These are phyloP conservation scores for Ophiostoma pallidulum DNA, from an alignment of 2,329 filamentous ascomycete species.

Conservation along the genomic window DNA sequence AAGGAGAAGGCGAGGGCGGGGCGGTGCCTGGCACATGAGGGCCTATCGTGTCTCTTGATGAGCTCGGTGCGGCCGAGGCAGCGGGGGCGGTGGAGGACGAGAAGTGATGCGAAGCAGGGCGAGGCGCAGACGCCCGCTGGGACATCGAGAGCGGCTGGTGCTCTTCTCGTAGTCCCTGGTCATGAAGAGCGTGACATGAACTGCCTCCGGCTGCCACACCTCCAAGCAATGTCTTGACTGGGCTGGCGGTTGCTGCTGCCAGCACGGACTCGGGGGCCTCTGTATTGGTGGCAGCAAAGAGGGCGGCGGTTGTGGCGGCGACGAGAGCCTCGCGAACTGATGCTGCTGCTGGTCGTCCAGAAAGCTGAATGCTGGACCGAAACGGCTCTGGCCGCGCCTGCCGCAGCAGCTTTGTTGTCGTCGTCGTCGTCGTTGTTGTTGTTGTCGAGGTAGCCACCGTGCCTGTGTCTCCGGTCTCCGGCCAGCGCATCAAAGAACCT, in stretches of 20 bases:
- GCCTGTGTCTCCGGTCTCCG: not conserved
- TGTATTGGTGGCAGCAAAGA: conserved; percentile 2
- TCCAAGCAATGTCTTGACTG: not conserved
- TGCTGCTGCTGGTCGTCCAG: not conserved
- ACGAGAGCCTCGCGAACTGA: not conserved
- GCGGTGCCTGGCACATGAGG: conserved; percentile 6
- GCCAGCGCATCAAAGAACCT: not conserved
- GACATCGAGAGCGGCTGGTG: conserved; percentile 54
- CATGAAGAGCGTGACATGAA: conserved; percentile 50
- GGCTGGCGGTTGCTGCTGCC: conserved; percentile 14
- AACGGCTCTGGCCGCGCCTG: not conserved
- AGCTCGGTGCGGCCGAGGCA: conserved; percentile 16
- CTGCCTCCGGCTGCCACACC: conserved; percentile 18
- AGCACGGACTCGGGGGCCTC: conserved; percentile 11
- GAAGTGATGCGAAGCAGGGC: conserved; percentile 41
- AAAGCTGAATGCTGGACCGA: not conserved
- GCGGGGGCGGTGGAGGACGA: conserved; percentile 6
- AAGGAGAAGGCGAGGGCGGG: conserved; percentile 20
- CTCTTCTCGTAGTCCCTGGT: conserved; percentile 42
- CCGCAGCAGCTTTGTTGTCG: not conserved
- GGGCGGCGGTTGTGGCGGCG: not conserved
- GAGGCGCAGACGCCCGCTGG: conserved; percentile 49
- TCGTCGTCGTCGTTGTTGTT: not conserved
- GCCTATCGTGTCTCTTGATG: conserved; percentile 15
- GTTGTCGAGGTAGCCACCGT: conserved; percentile 9